Conservation (phyloP, 1,284 basidiomycete genomes). For the Heterobasidion occidentale region DNA sequence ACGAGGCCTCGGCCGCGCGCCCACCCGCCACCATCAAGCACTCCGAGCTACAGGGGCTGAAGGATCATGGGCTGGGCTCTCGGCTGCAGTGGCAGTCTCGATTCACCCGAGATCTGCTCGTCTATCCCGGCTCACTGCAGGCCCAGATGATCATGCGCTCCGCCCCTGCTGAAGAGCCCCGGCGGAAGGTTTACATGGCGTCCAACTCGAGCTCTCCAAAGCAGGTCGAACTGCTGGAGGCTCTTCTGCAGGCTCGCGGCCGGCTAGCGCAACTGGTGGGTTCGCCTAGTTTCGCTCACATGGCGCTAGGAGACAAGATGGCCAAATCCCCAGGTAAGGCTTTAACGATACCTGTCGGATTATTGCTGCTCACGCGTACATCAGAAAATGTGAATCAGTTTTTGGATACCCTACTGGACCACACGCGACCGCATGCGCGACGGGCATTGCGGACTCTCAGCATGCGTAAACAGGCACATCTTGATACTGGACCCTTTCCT, state of each 20-base stretch:
- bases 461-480: constrained; percentile 65
- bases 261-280: constrained; percentile 80
- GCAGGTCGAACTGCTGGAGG: constrained; percentile 70
- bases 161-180: constrained; percentile 75
- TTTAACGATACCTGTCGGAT: not conserved
- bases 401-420: constrained; percentile 68
- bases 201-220: constrained; percentile 62
- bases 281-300: constrained; percentile 74
- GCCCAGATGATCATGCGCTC: constrained; percentile 90
- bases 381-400: constrained; percentile 81
- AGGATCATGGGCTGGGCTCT: constrained; percentile 62
- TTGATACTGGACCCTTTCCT: constrained; percentile 46
- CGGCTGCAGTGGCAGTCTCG: constrained; percentile 65
- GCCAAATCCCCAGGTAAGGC: constrained; percentile 75
- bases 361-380: constrained; percentile 1
- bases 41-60: constrained; percentile 58
- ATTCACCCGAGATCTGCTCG: constrained; percentile 63
- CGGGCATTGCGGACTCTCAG: constrained; percentile 68
- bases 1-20: constrained; percentile 51
- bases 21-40: constrained; percentile 61
- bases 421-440: constrained; percentile 70
- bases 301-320: constrained; percentile 91
- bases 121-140: constrained; percentile 81
- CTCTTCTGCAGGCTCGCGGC: constrained; percentile 67
- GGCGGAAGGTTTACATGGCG: constrained; percentile 74